phyloP scores from a whole-genome alignment of 768 basidiomycete genomes.

The Russula ochroleuca region DNA sequence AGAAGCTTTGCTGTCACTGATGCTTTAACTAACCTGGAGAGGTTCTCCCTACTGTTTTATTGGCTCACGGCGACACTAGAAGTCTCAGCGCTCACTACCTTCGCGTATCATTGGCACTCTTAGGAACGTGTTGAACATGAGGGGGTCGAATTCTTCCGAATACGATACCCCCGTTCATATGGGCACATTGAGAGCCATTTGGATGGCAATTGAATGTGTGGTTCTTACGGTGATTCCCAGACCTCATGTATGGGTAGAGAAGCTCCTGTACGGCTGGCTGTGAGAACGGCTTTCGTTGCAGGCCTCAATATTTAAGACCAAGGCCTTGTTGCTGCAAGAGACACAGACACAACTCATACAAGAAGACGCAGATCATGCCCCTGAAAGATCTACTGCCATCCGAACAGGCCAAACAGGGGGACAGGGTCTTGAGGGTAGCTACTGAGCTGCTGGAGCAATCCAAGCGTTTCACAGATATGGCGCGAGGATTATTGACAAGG shows the following conservation, averaged over 20 bases:
- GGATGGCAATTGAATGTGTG: not conserved
- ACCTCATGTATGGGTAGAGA: not conserved
- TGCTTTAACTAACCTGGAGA: not conserved
- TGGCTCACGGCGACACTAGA: not conserved
- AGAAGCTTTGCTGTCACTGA: not conserved
- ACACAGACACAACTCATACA: not conserved
- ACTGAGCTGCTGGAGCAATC: not conserved
- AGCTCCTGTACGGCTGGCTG: not conserved
- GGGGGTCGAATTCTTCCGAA: not conserved
- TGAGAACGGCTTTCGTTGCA: not conserved
- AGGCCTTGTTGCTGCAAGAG: not conserved
- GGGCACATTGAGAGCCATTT: not conserved
- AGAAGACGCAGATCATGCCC: not conserved
- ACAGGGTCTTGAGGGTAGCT: constrained; percentile 5
- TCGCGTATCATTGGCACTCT: not conserved
- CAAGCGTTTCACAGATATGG: constrained; percentile 3
- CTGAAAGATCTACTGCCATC: constrained; percentile 6
- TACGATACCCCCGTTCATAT: not conserved
- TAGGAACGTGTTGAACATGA: constrained; percentile 7
- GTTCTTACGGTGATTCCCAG: not conserved
- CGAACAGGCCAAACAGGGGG: not conserved
- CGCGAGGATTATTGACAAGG: constrained; percentile 4
- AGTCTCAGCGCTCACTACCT: not conserved
- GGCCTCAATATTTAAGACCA: not conserved
- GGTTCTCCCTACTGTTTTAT: not conserved